Evolutionary conservation across 2,329 filamentous ascomycete species (phyloP).

Genomic region (Trichoderma guizhouense): DNA sequence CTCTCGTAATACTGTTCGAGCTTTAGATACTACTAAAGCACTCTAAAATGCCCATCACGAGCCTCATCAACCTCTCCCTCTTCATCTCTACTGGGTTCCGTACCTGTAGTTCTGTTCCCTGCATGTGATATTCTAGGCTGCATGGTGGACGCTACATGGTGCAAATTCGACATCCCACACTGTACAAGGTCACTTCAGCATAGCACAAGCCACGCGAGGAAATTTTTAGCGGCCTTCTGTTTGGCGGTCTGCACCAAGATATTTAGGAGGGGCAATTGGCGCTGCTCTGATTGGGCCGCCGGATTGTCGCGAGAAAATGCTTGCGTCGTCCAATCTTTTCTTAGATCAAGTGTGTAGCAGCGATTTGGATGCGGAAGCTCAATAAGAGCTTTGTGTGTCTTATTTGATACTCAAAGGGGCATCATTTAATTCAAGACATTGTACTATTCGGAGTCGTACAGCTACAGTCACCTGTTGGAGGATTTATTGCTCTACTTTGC

Average conservation of each 20-base stretch:
- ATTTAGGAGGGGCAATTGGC: background rate
- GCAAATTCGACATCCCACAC: background rate
- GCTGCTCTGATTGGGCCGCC: slow-evolving; percentile 5
- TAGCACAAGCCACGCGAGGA: background rate
- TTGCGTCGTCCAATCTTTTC: slow-evolving; percentile 7
- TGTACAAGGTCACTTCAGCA: background rate
- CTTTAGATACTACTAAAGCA: accelerated
- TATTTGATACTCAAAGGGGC: background rate
- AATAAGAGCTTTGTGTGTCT: background rate
- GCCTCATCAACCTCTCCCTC: background rate
- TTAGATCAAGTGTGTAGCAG: background rate
- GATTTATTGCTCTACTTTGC: background rate
- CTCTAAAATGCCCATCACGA: background rate
- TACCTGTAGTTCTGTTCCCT: background rate
- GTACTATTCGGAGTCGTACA: background rate
- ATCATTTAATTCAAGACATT: background rate
- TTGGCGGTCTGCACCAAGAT: background rate
- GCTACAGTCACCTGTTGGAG: background rate
- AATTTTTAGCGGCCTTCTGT: background rate
- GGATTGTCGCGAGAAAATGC: background rate
- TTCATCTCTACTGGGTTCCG: background rate
- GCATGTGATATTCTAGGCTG: slow-evolving; percentile 3
- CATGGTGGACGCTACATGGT: background rate
- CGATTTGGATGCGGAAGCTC: background rate
- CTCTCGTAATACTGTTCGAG: background rate